These are phyloP conservation scores for Plasmodium reichenowi DNA, from an alignment of 169 alveolate species.

Conservation along the genomic window DNA sequence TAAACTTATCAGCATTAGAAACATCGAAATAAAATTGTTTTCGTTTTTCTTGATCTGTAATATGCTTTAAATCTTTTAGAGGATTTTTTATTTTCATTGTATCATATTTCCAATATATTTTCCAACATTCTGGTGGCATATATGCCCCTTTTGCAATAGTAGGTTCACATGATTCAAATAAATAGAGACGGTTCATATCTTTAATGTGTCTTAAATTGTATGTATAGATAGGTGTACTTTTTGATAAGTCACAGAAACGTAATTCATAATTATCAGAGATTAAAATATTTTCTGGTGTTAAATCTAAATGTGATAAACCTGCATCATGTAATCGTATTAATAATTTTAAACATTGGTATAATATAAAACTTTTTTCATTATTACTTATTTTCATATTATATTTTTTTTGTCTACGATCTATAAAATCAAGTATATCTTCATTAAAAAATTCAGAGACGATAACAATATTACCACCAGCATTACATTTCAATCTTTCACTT, in stretches of 20 bases:
- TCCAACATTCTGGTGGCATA: slow-evolving; percentile 91
- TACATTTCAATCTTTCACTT: slow-evolving; percentile 41
- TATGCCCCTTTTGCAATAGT: slow-evolving; percentile 89
- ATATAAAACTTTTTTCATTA: slow-evolving; percentile 81
- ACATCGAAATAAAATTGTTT: slow-evolving; percentile 84
- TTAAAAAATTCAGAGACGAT: slow-evolving; percentile 81
- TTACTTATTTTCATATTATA: slow-evolving; percentile 75
- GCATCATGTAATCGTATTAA: slow-evolving; percentile 82
- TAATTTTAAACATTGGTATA: slow-evolving; percentile 77
- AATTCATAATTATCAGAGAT: slow-evolving; percentile 81
- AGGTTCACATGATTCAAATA: slow-evolving; percentile 87
- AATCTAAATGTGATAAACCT: slow-evolving; percentile 87
- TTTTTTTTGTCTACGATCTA: slow-evolving; percentile 77
- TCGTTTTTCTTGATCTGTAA: slow-evolving; percentile 72
- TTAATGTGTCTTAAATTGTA: slow-evolving; percentile 80
- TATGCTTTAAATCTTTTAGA: slow-evolving; percentile 16
- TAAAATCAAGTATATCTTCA: slow-evolving; percentile 81
- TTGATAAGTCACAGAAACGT: slow-evolving; percentile 86
- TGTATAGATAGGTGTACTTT: slow-evolving; percentile 84
- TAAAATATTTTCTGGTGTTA: slow-evolving; percentile 88
- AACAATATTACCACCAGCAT: slow-evolving; percentile 79
- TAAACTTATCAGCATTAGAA: slow-evolving; percentile 82
- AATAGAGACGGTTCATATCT: slow-evolving; percentile 75
- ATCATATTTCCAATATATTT: slow-evolving; percentile 79
- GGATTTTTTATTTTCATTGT: slow-evolving; percentile 71